phyloP scores from a whole-genome alignment of 2,329 filamentous ascomycete genomes.

The Zasmidium cellare region DNA sequence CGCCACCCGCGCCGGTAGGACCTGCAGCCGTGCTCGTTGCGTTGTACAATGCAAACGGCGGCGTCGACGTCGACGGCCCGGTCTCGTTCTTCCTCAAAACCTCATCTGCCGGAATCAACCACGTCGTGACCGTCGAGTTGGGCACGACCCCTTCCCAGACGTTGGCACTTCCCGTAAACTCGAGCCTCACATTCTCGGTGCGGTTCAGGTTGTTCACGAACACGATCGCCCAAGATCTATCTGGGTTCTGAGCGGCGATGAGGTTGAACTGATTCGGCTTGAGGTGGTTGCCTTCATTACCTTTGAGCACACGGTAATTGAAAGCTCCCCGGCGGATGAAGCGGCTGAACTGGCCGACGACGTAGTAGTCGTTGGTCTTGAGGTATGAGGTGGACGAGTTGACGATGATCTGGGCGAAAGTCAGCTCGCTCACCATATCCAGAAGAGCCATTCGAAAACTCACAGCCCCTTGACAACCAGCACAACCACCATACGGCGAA shows the following conservation, averaged over 20 bases:
- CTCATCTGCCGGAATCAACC: constrained; percentile 20
- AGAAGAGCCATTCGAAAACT: not conserved
- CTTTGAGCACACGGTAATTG: constrained; percentile 21
- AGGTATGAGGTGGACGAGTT: constrained; percentile 59
- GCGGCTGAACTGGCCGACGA: constrained; percentile 51
- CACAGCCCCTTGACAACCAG: constrained; percentile 57
- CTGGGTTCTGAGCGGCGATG: constrained; percentile 25
- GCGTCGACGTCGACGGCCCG: not conserved
- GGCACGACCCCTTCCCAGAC: constrained; percentile 25
- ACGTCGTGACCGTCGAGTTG: constrained; percentile 19
- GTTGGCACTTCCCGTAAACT: constrained; percentile 19
- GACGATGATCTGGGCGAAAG: constrained; percentile 53
- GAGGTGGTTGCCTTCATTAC: constrained; percentile 13
- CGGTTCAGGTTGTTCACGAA: constrained; percentile 25
- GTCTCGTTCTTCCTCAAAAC: not conserved
- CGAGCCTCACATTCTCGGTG: constrained; percentile 23
- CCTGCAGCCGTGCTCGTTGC: not conserved
- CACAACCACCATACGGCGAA: constrained; percentile 43
- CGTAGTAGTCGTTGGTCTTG: constrained; percentile 54
- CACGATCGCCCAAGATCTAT: constrained; percentile 24
- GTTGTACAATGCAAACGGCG: not conserved
- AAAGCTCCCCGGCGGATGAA: constrained; percentile 24
- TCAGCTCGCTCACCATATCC: not conserved
- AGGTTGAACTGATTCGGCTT: constrained; percentile 21
- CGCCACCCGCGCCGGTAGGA: not conserved